phyloP scores from a whole-genome alignment of 2,329 filamentous ascomycete genomes.

The Teratosphaeria pseudoeucalypti region DNA sequence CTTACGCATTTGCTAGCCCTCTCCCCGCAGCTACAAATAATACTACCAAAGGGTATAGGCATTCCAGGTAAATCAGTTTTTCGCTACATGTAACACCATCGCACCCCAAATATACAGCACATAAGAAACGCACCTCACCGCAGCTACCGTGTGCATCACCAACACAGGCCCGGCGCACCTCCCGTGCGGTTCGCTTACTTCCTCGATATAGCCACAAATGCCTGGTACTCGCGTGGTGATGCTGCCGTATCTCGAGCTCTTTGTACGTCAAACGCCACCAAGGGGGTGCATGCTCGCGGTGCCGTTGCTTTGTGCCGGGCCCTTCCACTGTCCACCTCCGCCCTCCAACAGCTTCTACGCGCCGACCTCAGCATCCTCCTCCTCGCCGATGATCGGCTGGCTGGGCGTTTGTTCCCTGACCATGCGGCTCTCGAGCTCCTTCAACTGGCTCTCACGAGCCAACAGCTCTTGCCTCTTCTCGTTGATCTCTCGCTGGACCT shows the following conservation, averaged over 20 bases:
- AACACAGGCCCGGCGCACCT: not conserved
- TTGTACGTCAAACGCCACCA: not conserved
- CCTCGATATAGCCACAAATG: not conserved
- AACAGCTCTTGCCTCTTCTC: constrained; percentile 98
- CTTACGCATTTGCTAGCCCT: not conserved
- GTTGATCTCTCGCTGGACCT: constrained; percentile 99
- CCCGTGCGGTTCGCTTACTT: not conserved
- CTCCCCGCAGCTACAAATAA: not conserved
- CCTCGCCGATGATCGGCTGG: constrained; percentile 8
- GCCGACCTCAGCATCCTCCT: constrained; percentile 14
- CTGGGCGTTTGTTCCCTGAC: constrained; percentile 45
- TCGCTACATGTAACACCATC: not conserved
- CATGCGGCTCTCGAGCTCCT: constrained; percentile 98
- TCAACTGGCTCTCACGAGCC: constrained; percentile 94
- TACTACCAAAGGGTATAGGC: not conserved
- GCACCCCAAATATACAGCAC: not conserved
- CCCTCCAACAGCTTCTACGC: constrained; percentile 4
- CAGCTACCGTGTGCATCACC: not conserved
- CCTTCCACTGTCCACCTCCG: not conserved
- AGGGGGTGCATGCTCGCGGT: not conserved
- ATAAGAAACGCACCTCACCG: not conserved
- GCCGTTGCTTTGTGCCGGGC: not conserved
- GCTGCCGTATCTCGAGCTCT: not conserved
- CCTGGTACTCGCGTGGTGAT: not conserved
- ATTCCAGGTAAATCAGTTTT: not conserved